Base-by-base conservation (phyloP, 352 stramenopile species). In the Globisporangium nodosum region DNA sequence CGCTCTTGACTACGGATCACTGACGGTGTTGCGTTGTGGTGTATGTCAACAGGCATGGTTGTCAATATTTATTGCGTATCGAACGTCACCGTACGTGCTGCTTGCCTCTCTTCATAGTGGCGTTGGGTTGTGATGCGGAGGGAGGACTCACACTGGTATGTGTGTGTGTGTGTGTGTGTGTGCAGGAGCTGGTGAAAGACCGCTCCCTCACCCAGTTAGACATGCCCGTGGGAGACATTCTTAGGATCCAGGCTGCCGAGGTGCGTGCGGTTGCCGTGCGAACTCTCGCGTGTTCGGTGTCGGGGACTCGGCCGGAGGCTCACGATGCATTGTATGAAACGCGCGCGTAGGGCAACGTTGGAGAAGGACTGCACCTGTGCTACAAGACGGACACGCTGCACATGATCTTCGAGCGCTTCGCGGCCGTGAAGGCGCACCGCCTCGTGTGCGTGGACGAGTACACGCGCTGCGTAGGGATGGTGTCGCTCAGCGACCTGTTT, bases 51-150 rank as follows among this genome's bases (percentile, higher is more conserved):
- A 92, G 83, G 84, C 62, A 77, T 88, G 68, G 85, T 94, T 81
- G 79, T 92, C 73, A 91, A 94, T 91, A 90, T 94, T 88, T 94
- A 94, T 90, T 94, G 80, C 78, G 82, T 94, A 81, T 92, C 85
- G 57, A 90, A 94, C 60, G 85, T 94, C 71, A 94, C 85, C 64
- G 84, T 87, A 78, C 52, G 69, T 67, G 20, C 18, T 49, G 5
- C 7, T 9, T 15, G 39, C 33, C 20, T 24, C 1, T 27, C 24
- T 27, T 27, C 24, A 1, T 27, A 27, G 47, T 33, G 37, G 49
- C 20, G 16, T 9, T 58, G 16, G 11, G 9, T 61, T 20, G 11
- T 9, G 20, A 57, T 54, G 2, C 3, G 37, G 3, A 43, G 43
- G 16, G 40, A 9, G 33, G 16, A 13, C n/a, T 31, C 16, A 30